Evolutionary conservation across 805 yeast species (phyloP), one percentile per base, ranked within the genome.

Genomic region (Candida awuae): DNA sequence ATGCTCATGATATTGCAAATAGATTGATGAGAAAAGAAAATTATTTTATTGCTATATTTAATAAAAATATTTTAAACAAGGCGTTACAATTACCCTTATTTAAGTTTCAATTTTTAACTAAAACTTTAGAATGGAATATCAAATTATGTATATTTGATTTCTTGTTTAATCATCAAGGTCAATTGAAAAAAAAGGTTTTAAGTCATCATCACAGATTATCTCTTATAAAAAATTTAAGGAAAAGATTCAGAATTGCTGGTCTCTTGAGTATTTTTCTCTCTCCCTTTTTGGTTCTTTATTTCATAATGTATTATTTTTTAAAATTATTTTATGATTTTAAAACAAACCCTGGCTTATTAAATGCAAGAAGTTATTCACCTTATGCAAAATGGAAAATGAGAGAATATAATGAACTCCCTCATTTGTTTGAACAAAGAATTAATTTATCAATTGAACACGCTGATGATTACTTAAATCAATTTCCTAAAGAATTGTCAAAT

Each of bases 21-120:
- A 68, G 98, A 42, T 83, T 92, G 41, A 88, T 92, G 98, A 68
- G 99, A 44, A 84, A 80, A 49, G 98, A 92, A 44, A 92, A 92
- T 55, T 92, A 88, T 58, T 70, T 87, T 69, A 86, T 92, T 54
- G 96, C 97, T 1, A 61, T 92, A 48, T 78, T 84, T 52, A 88
- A 86, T 59, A 84, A 79, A 49, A 76, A 83, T 42, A 64, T 90
- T 1, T 61, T 90, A 31, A 82, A 83, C 51, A 62, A 84, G 18
- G 68, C 82, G 0, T 55, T 86, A 14, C 76, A 80, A 1, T 45
- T 58, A 5, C 59, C 63, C 3, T 14, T 52, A 12, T 41, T 52
- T 18, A 48, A 52, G 9, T 46, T 50, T 5, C 49, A 53, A 16
- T 67, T 73, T 32, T 63, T 92, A 22, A 90, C 98, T 0, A 80